These are phyloP conservation scores for Brassica carinata DNA, from an alignment of 345 rosid genomes.

Conservation along the genomic window DNA sequence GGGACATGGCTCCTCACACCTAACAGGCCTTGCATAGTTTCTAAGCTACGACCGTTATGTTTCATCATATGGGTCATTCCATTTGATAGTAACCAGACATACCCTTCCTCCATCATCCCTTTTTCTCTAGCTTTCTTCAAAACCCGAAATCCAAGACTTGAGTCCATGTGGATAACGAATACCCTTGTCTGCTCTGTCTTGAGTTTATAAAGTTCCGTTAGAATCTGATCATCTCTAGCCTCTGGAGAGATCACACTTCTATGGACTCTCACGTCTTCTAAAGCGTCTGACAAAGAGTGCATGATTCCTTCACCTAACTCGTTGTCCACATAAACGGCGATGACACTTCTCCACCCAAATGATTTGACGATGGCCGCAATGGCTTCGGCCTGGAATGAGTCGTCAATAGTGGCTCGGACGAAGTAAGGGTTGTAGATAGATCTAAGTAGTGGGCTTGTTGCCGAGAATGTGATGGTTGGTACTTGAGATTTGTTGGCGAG, in stretches of 20 bases:
- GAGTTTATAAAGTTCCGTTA: constrained; percentile 43
- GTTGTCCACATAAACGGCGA: constrained; percentile 44
- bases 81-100: constrained; percentile 55
- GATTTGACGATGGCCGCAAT: constrained; percentile 42
- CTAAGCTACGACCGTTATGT: neutral
- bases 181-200: constrained; percentile 63
- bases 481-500: constrained; percentile 47
- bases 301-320: constrained; percentile 53
- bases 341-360: constrained; percentile 52
- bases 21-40: constrained; percentile 35
- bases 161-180: constrained; percentile 53
- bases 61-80: constrained; percentile 28
- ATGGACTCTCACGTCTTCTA: constrained; percentile 30
- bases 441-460: constrained; percentile 46
- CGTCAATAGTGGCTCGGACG: constrained; percentile 46
- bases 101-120: constrained; percentile 65
- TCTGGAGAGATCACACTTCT: constrained; percentile 39
- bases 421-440: constrained; percentile 39
- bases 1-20: constrained; percentile 39
- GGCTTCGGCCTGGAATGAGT: constrained; percentile 52
- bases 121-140: constrained; percentile 47
- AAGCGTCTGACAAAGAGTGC: constrained; percentile 43
- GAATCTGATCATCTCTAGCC: constrained; percentile 49
- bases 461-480: constrained; percentile 55
- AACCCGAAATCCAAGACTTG: constrained; percentile 38